Evolutionary conservation across 2,329 filamentous ascomycete species (phyloP).

Genomic region (Huntiella bhutanensis): DNA sequence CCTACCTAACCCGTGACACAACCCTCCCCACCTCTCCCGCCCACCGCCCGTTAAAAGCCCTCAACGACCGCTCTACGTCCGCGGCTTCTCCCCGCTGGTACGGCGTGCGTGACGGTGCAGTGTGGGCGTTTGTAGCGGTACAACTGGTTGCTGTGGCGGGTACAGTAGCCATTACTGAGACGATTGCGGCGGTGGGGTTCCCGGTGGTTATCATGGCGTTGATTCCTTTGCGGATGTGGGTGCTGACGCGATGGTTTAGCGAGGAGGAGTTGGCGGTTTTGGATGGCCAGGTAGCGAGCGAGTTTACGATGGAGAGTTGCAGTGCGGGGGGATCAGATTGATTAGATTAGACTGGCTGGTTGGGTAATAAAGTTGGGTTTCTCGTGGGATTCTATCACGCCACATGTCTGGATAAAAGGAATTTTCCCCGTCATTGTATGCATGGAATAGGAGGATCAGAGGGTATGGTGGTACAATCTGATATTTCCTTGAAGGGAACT

Average conservation of each 20-base stretch:
- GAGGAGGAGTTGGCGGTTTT: conserved; percentile 40
- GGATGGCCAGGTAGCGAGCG: conserved; percentile 56
- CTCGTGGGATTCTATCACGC: no score
- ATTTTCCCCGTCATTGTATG: no score
- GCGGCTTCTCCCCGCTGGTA: neutral
- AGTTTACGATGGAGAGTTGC: conserved; percentile 59
- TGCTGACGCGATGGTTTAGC: conserved; percentile 44
- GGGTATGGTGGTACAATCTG: no score
- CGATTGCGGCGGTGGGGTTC: conserved; percentile 65
- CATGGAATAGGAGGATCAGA: no score
- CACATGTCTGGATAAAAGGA: no score
- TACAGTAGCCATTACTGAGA: conserved; percentile 70
- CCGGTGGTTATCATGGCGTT: conserved; percentile 54
- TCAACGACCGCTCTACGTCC: neutral
- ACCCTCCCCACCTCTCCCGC: conserved; percentile 5
- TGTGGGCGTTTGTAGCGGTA: conserved; percentile 53
- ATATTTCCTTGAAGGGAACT: no score
- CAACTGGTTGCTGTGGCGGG: conserved; percentile 54
- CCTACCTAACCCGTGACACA: conserved; percentile 48
- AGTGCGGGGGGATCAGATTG: conserved; percentile 28
- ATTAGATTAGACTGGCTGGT: no score
- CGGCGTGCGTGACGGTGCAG: conserved; percentile 31
- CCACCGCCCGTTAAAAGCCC: neutral
- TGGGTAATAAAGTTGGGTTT: no score
- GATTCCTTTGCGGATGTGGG: conserved; percentile 43